phyloP scores from a whole-genome alignment of 2,329 filamentous ascomycete species.

The Aspergillus texensis region DNA sequence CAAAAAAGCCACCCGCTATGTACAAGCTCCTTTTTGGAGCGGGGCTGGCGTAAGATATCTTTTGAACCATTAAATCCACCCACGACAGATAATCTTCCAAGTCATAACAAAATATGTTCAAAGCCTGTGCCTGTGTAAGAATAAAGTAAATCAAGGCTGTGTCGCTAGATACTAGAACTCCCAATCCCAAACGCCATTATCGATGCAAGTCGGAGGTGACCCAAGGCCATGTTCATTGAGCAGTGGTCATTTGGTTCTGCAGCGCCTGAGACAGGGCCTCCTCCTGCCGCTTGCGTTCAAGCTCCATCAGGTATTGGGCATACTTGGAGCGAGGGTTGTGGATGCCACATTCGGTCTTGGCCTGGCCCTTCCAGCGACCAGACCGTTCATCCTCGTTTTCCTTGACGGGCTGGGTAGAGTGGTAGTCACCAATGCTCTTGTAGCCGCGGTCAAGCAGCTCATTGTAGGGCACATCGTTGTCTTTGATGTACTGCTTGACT shows the following conservation, averaged over 20 bases:
- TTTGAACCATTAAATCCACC: conserved; percentile 11
- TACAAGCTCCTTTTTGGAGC: conserved; percentile 19
- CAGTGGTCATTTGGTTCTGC: conserved; percentile 34
- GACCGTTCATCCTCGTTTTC: conserved; percentile 95
- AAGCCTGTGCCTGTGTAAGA: conserved; percentile 6
- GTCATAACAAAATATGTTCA: conserved; percentile 24
- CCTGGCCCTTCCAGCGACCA: conserved; percentile 93
- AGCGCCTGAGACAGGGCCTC: conserved; percentile 54
- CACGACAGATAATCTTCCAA: conserved; percentile 9
- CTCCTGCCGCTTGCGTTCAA: conserved; percentile 69
- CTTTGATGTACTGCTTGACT: conserved; percentile 83
- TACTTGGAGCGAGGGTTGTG: conserved; percentile 98
- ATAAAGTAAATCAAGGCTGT: conserved; percentile 17
- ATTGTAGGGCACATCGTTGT: conserved; percentile 92
- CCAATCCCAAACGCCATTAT: conserved; percentile 20
- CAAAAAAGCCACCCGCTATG: conserved; percentile 16
- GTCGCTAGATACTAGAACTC: conserved; percentile 22
- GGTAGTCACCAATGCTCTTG: conserved; percentile 98
- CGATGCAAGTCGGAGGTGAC: conserved; percentile 19
- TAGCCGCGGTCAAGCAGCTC: conserved; percentile 89
- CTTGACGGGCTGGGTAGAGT: conserved; percentile 87
- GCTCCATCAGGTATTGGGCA: conserved; percentile 76
- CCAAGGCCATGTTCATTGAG: conserved; percentile 25
- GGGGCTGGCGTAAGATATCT: conserved; percentile 13
- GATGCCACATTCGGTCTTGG: conserved; percentile 97